Evolutionary conservation across 257 asterid species (phyloP), one percentile per base, ranked within the genome.

Genomic region (Lantana camara): DNA sequence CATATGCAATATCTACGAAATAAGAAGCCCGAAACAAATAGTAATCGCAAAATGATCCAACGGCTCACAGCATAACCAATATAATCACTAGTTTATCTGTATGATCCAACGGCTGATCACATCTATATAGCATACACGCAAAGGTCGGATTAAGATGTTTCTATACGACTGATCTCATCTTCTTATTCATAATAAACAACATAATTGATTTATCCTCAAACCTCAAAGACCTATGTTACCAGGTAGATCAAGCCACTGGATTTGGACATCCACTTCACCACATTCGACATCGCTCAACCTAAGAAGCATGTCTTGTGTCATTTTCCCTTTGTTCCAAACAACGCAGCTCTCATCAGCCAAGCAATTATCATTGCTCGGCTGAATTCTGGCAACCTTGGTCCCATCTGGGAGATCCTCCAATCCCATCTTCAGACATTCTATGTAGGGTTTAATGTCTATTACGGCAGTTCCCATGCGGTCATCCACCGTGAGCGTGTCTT

Each of bases 401-500:
- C 94, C 94, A 2, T 84, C 83, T 0, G 86, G 82, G 20, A 78
- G 76, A 19, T 64, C 74, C 50, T 71, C 19, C 56, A 77, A 57
- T 15, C 81, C 82, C 81, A 74, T 75, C 55, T 66, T 77, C 73
- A 83, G 21, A 57, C 91, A 85, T 12, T 86, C 89, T 15, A 84
- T 14, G 21, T 66, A 74, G 3, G 87, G 82, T 70, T 77, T 83
- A 48, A 88, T 77, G 77, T 77, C 79, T 29, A 91, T 76, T 11
- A 73, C 56, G 0, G 95, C 91, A 29, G 68, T 76, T 60, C 96
- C 98, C 88, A 89, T 86, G 50, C 62, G 58, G 73, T 91, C 98
- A 34, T 91, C 96, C 4, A 13, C 62, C 0, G 80, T 78, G 59
- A 91, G 84, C 4, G 95, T 91, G 77, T 91, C 98, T 45, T 84